Evolutionary conservation across 192 early-diverging fungal genomes (phyloP), one percentile per base, ranked within the genome.

Genomic region (Rhizophlyctis rosea): DNA sequence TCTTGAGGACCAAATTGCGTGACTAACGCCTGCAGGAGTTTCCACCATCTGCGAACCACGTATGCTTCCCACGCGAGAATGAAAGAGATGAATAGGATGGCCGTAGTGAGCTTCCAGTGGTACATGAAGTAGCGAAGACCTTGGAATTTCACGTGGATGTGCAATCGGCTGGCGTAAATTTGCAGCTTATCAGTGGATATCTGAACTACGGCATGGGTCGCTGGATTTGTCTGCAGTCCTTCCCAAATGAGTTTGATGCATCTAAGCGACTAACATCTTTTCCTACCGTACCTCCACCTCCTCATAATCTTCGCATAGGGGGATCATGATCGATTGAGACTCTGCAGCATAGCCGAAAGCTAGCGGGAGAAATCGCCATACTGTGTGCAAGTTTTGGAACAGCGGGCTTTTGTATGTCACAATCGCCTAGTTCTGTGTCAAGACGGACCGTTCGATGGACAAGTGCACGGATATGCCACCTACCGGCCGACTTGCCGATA

Each of bases 101-200:
- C 85, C 0, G 85, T 87, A 9, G 84, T 81, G 31, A 77, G 13
- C 50, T 79, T 67, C 85, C 86, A 90, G 65, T 90, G 81, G 72
- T 85, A 84, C 88, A 90, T 88, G 71, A 83, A 87, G 72, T 84
- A 87, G n/a, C 85, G 71, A 1, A 88, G 71, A 3, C 86, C 86
- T 31, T 83, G 77, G 67, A 87, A 90, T 67, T 84, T 77, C 1
- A 82, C 83, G 2, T 78, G 71, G 34, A 86, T 69, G 21, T 64
- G 62, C 9, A 87, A 51, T 3, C 60, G 29, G 9, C 76, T 75
- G 2, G 39, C 49, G 57, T 88, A 87, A 3, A 82, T 71, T 60
- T 88, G 84, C 18, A 88, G 29, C 24, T 34, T 18, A 3, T 75
- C 66, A 34, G 76, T 71, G 44, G 77, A 79, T 39, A 90, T 50